Percentiles rank a stretch among this genome's conserved stretches.
phyloP scores from a whole-genome alignment of 75 land plant species.

The Chamaecyparis obtusa region DNA sequence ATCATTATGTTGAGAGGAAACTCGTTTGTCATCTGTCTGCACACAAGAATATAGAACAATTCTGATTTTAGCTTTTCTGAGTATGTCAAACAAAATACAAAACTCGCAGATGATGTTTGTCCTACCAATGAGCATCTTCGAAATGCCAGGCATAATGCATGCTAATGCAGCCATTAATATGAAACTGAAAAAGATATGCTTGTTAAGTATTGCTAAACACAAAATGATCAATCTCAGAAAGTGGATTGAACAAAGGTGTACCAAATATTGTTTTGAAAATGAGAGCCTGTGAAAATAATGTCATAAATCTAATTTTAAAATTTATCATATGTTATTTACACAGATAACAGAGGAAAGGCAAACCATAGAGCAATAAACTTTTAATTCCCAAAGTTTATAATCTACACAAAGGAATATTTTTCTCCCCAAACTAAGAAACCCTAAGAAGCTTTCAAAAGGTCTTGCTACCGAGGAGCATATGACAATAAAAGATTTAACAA shows the following conservation, averaged over 20 bases:
- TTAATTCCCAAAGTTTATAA: neutral
- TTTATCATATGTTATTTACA: neutral
- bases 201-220: neutral
- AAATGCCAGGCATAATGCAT: neutral
- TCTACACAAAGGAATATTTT: neutral
- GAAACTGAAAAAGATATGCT: neutral
- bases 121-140: neutral
- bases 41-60: constrained; percentile 1
- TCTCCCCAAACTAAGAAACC: neutral
- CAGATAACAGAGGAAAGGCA: neutral
- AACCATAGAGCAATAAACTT: neutral
- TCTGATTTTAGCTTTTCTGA: neutral
- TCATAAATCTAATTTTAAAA: neutral
- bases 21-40: constrained; percentile 3
- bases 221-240: neutral
- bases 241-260: neutral
- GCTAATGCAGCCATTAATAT: constrained; percentile 1
- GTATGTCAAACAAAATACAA: neutral
- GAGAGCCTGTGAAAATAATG: neutral
- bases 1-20: constrained; percentile 6
- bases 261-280: neutral
- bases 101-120: neutral
- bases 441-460: neutral
- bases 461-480: neutral
- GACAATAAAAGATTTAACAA: neutral